Evolutionary conservation across 768 basidiomycete species (phyloP).

Genomic region (Kwoniella bestiolae): DNA sequence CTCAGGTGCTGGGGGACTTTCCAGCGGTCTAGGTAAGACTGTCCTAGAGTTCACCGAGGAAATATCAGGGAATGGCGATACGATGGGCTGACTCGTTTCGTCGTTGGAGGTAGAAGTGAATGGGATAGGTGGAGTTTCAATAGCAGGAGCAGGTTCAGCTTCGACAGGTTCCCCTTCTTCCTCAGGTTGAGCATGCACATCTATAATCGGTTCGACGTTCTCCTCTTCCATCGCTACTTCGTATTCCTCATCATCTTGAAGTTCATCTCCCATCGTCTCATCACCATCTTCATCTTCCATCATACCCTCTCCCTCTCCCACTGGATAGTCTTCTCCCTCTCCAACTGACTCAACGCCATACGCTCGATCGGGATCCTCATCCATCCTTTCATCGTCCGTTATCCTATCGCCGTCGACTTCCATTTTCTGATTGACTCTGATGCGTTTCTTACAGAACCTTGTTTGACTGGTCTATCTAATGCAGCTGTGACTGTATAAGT

Average conservation of each 20-base stretch:
- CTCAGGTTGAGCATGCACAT: slow-evolving; percentile 3
- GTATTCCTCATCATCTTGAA: slow-evolving; percentile 24
- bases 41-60: neutral
- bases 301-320: slow-evolving; percentile 9
- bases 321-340: slow-evolving; percentile 10
- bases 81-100: neutral
- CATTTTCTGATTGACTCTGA: slow-evolving; percentile 1
- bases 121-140: slow-evolving; percentile 6
- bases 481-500: neutral
- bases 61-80: slow-evolving; percentile 12
- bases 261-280: slow-evolving; percentile 23
- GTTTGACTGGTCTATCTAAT: neutral
- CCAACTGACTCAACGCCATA: neutral
- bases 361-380: slow-evolving; percentile 8
- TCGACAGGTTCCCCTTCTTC: neutral
- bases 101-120: neutral
- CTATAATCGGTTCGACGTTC: slow-evolving; percentile 12
- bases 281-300: slow-evolving; percentile 22
- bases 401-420: slow-evolving; percentile 17
- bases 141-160: neutral
- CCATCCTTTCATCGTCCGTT: slow-evolving; percentile 25
- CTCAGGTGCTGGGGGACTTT: slow-evolving; percentile 26
- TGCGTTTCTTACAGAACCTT: too few species aligned
- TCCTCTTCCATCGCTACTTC: slow-evolving; percentile 23
- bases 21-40: slow-evolving; percentile 4